A percentile compares a stretch with the other conserved stretches of the same genome.
These are phyloP conservation scores for Fraxinus sp. DNA, from an alignment of 305 asterid genomes.

Conservation along the genomic window DNA sequence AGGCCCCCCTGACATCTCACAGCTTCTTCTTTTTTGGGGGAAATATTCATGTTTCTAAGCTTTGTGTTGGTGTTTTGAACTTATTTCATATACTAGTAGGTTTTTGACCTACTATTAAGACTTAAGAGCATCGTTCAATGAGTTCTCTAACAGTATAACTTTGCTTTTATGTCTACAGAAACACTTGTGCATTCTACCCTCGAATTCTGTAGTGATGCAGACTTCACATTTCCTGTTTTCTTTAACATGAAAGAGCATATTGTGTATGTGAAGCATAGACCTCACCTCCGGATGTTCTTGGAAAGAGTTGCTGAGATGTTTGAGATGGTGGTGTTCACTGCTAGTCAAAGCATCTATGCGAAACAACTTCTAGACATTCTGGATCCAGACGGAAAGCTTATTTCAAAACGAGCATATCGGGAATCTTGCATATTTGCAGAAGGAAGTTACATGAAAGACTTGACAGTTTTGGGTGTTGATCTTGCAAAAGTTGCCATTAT, in stretches of 20 bases:
- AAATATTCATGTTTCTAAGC: not conserved
- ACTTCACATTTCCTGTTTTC: slow-evolving; percentile 81
- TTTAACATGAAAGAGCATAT: slow-evolving; percentile 80
- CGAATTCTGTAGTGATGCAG: slow-evolving; percentile 73
- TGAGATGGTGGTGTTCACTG: slow-evolving; percentile 85
- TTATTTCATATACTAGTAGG: not conserved
- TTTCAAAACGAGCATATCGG: slow-evolving; percentile 81
- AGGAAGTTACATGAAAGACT: slow-evolving; percentile 78
- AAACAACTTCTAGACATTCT: slow-evolving; percentile 74
- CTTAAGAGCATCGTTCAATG: slow-evolving; percentile 15
- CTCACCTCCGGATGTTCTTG: slow-evolving; percentile 69
- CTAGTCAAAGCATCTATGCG: slow-evolving; percentile 95
- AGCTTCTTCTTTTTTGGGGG: not conserved
- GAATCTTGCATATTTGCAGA: slow-evolving; percentile 81
- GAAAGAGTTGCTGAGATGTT: slow-evolving; percentile 84
- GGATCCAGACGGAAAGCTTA: slow-evolving; percentile 79
- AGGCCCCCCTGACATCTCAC: not conserved
- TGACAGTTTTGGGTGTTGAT: slow-evolving; percentile 86
- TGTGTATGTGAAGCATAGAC: slow-evolving; percentile 82
- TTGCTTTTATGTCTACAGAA: slow-evolving; percentile 55
- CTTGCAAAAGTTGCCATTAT: slow-evolving; percentile 84
- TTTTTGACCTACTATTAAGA: not conserved
- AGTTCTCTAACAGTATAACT: slow-evolving; percentile 20
- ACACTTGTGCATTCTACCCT: slow-evolving; percentile 89
- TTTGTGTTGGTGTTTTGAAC: not conserved